Evolutionary conservation across 257 asterid genomes (phyloP).

Genomic region (Solanum ossicruentum): DNA sequence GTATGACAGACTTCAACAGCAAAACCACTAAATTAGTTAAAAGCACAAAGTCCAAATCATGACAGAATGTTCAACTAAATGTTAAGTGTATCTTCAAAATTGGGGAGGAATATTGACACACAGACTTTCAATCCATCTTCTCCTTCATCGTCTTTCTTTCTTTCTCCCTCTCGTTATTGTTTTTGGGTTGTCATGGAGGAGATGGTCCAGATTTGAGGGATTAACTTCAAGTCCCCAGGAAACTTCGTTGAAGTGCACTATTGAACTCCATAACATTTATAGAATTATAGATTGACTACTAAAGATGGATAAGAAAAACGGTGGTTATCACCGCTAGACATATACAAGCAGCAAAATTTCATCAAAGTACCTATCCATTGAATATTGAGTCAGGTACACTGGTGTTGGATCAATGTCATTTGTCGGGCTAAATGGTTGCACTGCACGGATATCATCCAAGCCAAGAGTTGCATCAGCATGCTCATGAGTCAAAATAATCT

Average conservation of each 20-base stretch:
- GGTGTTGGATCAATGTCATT: conserved; percentile 90
- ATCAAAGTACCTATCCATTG: conserved; percentile 69
- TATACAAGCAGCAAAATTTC: not conserved
- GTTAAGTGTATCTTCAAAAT: not conserved
- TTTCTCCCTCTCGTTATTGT: not conserved
- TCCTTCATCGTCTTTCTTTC: not conserved
- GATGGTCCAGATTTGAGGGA: not conserved
- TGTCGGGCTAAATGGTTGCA: conserved; percentile 87
- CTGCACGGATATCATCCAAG: conserved; percentile 82
- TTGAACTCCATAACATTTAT: not conserved
- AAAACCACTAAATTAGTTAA: not conserved
- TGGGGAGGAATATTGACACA: not conserved
- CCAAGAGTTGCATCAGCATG: conserved; percentile 99
- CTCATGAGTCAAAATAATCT: conserved; percentile 93
- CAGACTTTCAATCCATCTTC: not conserved
- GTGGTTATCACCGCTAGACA: not conserved
- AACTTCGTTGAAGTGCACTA: not conserved
- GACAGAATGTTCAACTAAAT: not conserved
- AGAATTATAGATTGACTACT: not conserved
- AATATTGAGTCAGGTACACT: conserved; percentile 53
- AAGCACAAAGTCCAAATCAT: not conserved
- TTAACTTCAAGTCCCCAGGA: not conserved
- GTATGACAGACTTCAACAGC: not conserved
- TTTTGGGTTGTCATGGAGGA: not conserved
- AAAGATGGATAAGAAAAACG: not conserved